Evolutionary conservation across 1,284 basidiomycete genomes (phyloP).

Genomic region (Ganoderma boninense): DNA sequence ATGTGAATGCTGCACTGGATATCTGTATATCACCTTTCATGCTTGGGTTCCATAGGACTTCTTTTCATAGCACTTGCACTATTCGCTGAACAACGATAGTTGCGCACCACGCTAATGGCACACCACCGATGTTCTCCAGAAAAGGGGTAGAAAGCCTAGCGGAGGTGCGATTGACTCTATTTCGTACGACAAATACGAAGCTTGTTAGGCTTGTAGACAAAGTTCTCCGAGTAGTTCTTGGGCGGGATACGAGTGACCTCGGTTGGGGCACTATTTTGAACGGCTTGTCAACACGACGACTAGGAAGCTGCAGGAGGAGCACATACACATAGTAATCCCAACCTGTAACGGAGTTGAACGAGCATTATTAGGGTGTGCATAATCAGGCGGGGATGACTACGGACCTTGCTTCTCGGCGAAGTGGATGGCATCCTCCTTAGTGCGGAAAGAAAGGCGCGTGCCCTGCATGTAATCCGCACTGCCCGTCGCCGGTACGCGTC

Average conservation of each 20-base stretch:
- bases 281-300: slow-evolving; percentile 22
- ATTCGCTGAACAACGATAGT: not conserved
- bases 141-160: not conserved
- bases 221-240: slow-evolving; percentile 96
- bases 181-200: slow-evolving; percentile 94
- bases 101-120: no score
- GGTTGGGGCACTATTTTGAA: slow-evolving; percentile 67
- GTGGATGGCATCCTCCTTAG: slow-evolving; percentile 92
- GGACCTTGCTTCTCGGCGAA: slow-evolving; percentile 93
- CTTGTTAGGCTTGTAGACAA: slow-evolving; percentile 82
- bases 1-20: slow-evolving; percentile 9
- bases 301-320: not conserved
- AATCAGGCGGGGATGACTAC: slow-evolving; percentile 23
- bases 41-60: not conserved
- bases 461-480: slow-evolving; percentile 99
- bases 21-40: slow-evolving; percentile 11
- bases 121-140: no score
- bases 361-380: not conserved
- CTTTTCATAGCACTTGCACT: not conserved
- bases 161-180: slow-evolving; percentile 54
- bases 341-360: slow-evolving; percentile 43
- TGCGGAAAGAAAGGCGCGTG: slow-evolving; percentile 86
- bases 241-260: slow-evolving; percentile 81
- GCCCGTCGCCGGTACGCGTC: slow-evolving; percentile 48
- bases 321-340: slow-evolving; percentile 84